Conservation (phyloP, 768 basidiomycete species). For the Macrolepiota dolichaula region DNA sequence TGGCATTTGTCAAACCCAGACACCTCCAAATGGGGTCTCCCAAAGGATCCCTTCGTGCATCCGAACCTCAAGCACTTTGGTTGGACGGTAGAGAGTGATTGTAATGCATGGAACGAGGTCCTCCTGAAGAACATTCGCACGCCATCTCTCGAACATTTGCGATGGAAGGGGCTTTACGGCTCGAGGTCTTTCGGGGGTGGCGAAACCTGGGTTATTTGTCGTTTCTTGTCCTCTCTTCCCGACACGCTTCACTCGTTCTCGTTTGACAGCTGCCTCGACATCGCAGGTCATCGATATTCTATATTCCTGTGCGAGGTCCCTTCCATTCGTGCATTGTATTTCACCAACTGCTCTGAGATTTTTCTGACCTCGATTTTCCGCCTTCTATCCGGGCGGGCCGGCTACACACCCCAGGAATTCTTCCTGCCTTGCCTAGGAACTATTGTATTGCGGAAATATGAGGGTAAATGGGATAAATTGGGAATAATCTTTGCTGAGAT, state of each 20-base stretch:
- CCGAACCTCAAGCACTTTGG: neutral
- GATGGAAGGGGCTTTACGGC: neutral
- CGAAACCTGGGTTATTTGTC: neutral
- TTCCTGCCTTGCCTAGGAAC: neutral
- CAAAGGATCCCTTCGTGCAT: neutral
- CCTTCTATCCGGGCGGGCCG: neutral
- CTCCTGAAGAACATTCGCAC: neutral
- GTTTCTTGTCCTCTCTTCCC: slow-evolving; percentile 2
- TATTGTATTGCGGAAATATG: neutral
- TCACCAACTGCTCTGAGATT: neutral
- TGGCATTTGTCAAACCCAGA: neutral
- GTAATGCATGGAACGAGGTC: neutral
- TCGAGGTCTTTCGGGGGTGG: too few relatives aligned
- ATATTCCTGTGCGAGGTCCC: neutral
- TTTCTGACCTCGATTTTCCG: neutral
- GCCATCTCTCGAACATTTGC: neutral
- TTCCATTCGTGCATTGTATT: neutral
- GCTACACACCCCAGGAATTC: neutral
- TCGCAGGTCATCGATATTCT: neutral
- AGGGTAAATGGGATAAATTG: neutral
- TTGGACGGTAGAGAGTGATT: neutral
- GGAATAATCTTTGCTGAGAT: neutral
- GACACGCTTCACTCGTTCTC: neutral
- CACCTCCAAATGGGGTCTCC: neutral
- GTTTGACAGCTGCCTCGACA: neutral